Conservation (phyloP, 331 rosid genomes). For the Prunus yedoensis region DNA sequence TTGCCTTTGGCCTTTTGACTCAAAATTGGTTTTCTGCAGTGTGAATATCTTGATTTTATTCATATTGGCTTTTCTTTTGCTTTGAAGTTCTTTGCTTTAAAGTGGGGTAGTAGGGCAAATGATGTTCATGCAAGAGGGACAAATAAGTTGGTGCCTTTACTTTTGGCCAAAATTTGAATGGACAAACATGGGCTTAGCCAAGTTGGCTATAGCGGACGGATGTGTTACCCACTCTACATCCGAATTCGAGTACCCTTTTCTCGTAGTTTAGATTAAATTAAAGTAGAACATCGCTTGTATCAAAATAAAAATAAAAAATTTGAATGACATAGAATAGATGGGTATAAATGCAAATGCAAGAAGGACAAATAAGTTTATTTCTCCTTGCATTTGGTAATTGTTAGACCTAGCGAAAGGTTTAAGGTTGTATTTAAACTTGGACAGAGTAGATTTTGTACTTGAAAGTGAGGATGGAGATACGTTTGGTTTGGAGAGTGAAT, state of each 20-base stretch:
- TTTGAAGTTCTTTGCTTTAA: not conserved
- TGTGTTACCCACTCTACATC: rapidly evolving
- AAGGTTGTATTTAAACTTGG: not conserved
- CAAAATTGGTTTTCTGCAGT: not conserved
- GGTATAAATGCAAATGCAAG: no score
- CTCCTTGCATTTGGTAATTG: not conserved
- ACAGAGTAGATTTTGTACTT: not conserved
- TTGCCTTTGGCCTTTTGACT: not conserved
- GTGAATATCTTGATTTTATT: not conserved
- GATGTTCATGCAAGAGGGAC: constrained; percentile 3
- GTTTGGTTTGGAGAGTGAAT: not conserved
- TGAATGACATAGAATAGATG: no score
- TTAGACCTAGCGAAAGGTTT: not conserved
- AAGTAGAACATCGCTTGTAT: not conserved
- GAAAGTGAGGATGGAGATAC: not conserved
- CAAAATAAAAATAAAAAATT: no score
- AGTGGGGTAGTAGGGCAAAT: constrained; percentile 1
- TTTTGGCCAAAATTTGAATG: not conserved
- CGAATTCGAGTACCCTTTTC: rapidly evolving
- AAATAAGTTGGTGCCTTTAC: not conserved
- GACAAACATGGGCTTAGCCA: rapidly evolving
- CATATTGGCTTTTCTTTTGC: not conserved
- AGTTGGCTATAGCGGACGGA: no score
- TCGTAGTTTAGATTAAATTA: no score
- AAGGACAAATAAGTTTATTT: not conserved